These are phyloP conservation scores for Penicillium fimorum DNA, from an alignment of 495 filamentous ascomycete species.

Conservation along the genomic window DNA sequence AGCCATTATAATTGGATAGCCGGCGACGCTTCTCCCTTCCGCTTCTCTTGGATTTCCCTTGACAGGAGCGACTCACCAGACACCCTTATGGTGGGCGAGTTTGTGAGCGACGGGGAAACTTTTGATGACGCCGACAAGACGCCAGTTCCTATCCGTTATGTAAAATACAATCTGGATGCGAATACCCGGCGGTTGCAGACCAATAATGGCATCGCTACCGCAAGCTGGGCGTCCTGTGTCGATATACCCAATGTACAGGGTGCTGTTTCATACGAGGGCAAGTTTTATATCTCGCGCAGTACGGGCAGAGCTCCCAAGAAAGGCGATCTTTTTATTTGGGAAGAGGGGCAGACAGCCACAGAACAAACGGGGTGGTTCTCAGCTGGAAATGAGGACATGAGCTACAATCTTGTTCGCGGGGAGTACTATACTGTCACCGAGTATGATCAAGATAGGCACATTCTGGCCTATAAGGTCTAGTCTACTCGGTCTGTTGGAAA, in stretches of 20 bases:
- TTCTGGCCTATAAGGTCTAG: conserved; percentile 23
- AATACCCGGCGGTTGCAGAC: conserved; percentile 17
- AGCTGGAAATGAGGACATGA: conserved; percentile 27
- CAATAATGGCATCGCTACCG: conserved; percentile 16
- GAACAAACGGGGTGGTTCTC: conserved; percentile 17
- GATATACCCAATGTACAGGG: conserved; percentile 24
- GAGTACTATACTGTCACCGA: conserved; percentile 31
- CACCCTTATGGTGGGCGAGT: conserved; percentile 26
- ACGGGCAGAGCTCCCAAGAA: conserved; percentile 16
- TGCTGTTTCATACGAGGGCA: conserved; percentile 18
- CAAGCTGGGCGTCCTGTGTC: conserved; percentile 23
- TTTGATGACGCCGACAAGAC: not conserved
- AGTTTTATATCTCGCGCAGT: conserved; percentile 25
- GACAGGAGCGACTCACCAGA: conserved; percentile 24
- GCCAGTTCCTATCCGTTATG: conserved; percentile 20
- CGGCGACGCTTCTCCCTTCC: conserved; percentile 20
- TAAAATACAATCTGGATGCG: conserved; percentile 24
- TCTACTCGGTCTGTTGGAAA: not conserved
- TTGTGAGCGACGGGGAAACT: conserved; percentile 14
- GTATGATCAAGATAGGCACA: conserved; percentile 18
- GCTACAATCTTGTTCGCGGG: conserved; percentile 17
- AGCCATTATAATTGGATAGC: conserved; percentile 21
- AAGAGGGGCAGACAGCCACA: conserved; percentile 11
- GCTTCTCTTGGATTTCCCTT: conserved; percentile 25
- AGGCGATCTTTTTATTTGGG: conserved; percentile 26